Evolutionary conservation across 805 yeast species (phyloP).

Genomic region (Ogataea glucozyma): DNA sequence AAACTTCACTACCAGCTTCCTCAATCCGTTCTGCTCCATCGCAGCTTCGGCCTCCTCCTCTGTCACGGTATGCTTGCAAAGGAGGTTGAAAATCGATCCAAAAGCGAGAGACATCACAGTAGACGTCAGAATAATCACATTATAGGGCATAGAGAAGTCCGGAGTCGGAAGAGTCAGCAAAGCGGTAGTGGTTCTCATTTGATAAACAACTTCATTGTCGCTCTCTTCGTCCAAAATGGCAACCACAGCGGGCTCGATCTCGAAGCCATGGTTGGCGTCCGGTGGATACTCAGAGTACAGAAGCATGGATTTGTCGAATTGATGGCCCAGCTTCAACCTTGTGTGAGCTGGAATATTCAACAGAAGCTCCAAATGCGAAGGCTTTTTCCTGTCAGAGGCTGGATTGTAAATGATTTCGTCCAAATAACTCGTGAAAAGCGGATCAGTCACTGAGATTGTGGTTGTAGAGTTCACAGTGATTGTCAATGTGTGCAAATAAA

Average conservation of each 20-base stretch:
- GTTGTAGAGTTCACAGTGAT: slow-evolving; percentile 33
- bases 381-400: slow-evolving; percentile 76
- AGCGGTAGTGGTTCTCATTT: slow-evolving; percentile 81
- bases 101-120: slow-evolving; percentile 91
- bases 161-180: slow-evolving; percentile 90
- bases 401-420: slow-evolving; percentile 65
- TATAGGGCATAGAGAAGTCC: slow-evolving; percentile 98
- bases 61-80: slow-evolving; percentile 72
- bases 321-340: slow-evolving; percentile 62
- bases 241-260: slow-evolving; percentile 86
- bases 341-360: slow-evolving; percentile 65
- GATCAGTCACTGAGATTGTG: slow-evolving; percentile 25
- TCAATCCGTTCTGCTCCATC: slow-evolving; percentile 20
- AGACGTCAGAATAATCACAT: slow-evolving; percentile 90
- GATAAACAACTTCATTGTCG: slow-evolving; percentile 39
- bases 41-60: slow-evolving; percentile 62
- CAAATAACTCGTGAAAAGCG: slow-evolving; percentile 40
- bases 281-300: slow-evolving; percentile 96
- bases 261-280: slow-evolving; percentile 97
- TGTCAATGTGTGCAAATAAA: slow-evolving; percentile 71
- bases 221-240: slow-evolving; percentile 44
- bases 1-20: slow-evolving; percentile 10
- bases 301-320: slow-evolving; percentile 84
- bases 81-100: slow-evolving; percentile 79
- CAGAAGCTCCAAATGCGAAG: slow-evolving; percentile 76